Conservation (phyloP, 495 filamentous ascomycete species). For the Podospora pseudocomata region DNA sequence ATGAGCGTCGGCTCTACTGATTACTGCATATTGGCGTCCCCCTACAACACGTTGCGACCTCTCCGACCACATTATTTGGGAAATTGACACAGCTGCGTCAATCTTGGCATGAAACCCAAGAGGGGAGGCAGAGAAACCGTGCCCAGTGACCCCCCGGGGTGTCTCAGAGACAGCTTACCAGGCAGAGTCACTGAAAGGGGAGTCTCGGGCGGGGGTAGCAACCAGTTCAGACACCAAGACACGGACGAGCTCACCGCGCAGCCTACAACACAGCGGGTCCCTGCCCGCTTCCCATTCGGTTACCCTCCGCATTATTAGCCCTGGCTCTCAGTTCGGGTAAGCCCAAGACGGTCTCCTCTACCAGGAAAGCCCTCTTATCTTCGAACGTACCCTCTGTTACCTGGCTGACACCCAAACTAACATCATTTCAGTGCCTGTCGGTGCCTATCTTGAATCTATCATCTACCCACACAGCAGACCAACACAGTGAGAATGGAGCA, state of each 20-base stretch:
- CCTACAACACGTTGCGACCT: neutral
- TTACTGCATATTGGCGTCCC: conserved; percentile 3
- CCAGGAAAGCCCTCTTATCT: neutral
- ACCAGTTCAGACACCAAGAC: neutral
- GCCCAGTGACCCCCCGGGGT: neutral
- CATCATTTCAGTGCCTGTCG: neutral
- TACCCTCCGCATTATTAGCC: neutral
- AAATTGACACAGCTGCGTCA: neutral
- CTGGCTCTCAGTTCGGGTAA: neutral
- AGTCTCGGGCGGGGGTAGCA: neutral
- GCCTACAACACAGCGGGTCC: neutral
- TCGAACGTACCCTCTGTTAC: neutral
- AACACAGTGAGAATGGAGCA: neutral
- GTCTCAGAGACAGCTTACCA: neutral
- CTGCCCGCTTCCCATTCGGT: neutral
- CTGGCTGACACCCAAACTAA: neutral
- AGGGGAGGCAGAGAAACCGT: neutral
- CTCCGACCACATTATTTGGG: neutral
- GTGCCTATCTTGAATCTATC: no score
- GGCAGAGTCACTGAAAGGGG: neutral
- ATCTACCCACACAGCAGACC: neutral
- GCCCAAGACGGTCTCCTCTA: neutral
- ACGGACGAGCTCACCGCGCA: neutral
- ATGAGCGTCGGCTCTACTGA: neutral
- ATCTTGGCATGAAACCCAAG: neutral